phyloP scores from a whole-genome alignment of 2,329 filamentous ascomycete genomes.

The Xylariaceae sp. region DNA sequence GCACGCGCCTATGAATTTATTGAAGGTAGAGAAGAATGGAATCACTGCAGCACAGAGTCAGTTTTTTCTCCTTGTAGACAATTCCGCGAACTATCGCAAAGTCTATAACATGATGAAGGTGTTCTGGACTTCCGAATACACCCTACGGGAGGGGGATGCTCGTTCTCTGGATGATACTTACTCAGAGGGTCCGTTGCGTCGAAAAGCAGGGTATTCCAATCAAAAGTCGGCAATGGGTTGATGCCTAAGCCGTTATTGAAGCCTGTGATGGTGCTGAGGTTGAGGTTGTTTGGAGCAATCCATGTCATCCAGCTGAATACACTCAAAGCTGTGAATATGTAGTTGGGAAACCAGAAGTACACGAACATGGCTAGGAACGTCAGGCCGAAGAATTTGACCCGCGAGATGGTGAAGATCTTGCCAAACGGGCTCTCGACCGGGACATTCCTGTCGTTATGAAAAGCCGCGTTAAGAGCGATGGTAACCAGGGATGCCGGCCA shows the following conservation, averaged over 20 bases:
- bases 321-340: conserved; percentile 49
- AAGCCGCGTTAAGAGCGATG: conserved; percentile 50
- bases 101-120: background rate
- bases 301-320: conserved; percentile 57
- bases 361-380: conserved; percentile 51
- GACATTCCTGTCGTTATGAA: conserved; percentile 48
- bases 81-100: background rate
- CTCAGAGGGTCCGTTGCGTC: conserved; percentile 27
- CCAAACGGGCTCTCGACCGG: conserved; percentile 44
- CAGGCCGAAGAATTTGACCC: conserved; percentile 49
- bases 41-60: conserved; percentile 41
- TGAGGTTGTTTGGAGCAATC: conserved; percentile 47
- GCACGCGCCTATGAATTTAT: conserved; percentile 61
- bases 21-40: conserved; percentile 62
- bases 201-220: conserved; percentile 42
- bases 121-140: background rate
- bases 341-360: conserved; percentile 56
- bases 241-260: conserved; percentile 40
- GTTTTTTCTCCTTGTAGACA: background rate
- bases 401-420: conserved; percentile 44
- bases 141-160: background rate
- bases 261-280: conserved; percentile 37
- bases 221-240: conserved; percentile 44
- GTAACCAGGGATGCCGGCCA: conserved; percentile 52
- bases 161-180: background rate